Evolutionary conservation across 345 rosid species (phyloP), one percentile per base, ranked within the genome.

Genomic region (Citrus inodora): DNA sequence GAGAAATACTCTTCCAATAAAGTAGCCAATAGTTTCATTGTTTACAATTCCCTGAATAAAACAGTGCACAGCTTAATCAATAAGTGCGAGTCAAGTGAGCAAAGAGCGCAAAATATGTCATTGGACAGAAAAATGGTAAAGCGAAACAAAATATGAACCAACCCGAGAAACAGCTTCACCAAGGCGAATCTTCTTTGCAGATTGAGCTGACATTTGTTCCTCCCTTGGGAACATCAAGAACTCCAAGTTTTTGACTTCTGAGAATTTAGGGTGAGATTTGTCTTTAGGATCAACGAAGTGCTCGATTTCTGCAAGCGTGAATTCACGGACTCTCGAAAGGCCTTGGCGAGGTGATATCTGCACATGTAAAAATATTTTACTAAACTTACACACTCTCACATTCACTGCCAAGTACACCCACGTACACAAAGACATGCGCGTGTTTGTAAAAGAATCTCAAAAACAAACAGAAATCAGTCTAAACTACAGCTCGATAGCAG

Each of bases 281-380:
- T 92, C 89, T 80, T 95, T 94, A 40, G 99, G 99, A 83, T 95
- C 98, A 60, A 93, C 98, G 74, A 95, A 95, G 74, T 95, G 98
- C 84, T 95, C 99, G 73, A 95, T 95, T 80, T 95, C 99, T 17
- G 98, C 99, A 9, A 93, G 81, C 9, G 98, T 95, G 82, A 95
- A 95, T 81, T 95, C 98, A 37, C 99, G 95, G 70, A 90, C 98
- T 80, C 98, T 86, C 35, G 92, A 77, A 78, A 92, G 97, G 59
- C 99, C 99, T 90, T 95, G 99, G 55, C 99, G 98, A 78, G 99
- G 99, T 85, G 98, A 91, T 70, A 95, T 95, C 99, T 93, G 84
- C 28, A 67, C 63, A 17, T 32, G 66, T 28, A 25, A 48, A 42
- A 70, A 76, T 2, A 35, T 77, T 64, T 16, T 76, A 8, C 8